Percentiles rank a stretch among this genome's conserved stretches.
Evolutionary conservation across 2,329 filamentous ascomycete genomes (phyloP).

Genomic region (Colletotrichum sp.): DNA sequence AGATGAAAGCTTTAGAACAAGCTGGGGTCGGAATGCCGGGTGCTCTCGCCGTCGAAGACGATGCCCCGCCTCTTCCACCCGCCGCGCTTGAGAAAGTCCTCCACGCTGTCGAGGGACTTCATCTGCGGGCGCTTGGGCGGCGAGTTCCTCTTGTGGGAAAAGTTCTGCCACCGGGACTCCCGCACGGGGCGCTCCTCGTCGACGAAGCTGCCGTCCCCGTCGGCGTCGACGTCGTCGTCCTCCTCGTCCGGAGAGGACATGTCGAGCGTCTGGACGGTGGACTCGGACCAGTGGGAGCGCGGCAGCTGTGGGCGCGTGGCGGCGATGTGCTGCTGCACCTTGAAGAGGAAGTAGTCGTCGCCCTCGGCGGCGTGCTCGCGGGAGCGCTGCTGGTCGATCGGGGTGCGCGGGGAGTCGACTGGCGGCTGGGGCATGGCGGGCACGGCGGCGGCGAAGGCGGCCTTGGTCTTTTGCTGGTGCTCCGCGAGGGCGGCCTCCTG

Average conservation of each 20-base stretch:
- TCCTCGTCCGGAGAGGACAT: slow-evolving; percentile 19
- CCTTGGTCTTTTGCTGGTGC: neutral
- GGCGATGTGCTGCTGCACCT: slow-evolving; percentile 21
- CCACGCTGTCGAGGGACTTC: slow-evolving; percentile 37
- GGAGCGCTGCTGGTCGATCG: slow-evolving; percentile 10
- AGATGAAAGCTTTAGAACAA: slow-evolving; percentile 12
- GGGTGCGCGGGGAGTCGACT: slow-evolving; percentile 20
- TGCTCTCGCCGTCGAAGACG: slow-evolving; percentile 41
- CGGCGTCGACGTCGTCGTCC: slow-evolving; percentile 16
- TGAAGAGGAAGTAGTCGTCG: slow-evolving; percentile 24
- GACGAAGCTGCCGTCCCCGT: slow-evolving; percentile 16
- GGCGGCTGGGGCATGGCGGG: slow-evolving; percentile 11
- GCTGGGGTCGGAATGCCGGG: slow-evolving; percentile 19
- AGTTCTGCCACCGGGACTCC: slow-evolving; percentile 30
- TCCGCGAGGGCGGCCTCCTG: neutral
- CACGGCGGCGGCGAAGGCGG: neutral
- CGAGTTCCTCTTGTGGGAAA: slow-evolving; percentile 35
- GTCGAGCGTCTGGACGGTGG: slow-evolving; percentile 34
- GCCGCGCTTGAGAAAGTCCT: slow-evolving; percentile 46
- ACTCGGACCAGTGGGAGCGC: slow-evolving; percentile 48
- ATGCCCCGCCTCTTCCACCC: slow-evolving; percentile 50
- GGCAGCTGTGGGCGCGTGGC: slow-evolving; percentile 25
- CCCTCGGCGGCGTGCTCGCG: slow-evolving; percentile 18
- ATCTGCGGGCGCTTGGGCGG: slow-evolving; percentile 37
- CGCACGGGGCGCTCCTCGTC: slow-evolving; percentile 10